Base-by-base conservation (phyloP, 495 filamentous ascomycete species). In the Xylaria longipes region DNA sequence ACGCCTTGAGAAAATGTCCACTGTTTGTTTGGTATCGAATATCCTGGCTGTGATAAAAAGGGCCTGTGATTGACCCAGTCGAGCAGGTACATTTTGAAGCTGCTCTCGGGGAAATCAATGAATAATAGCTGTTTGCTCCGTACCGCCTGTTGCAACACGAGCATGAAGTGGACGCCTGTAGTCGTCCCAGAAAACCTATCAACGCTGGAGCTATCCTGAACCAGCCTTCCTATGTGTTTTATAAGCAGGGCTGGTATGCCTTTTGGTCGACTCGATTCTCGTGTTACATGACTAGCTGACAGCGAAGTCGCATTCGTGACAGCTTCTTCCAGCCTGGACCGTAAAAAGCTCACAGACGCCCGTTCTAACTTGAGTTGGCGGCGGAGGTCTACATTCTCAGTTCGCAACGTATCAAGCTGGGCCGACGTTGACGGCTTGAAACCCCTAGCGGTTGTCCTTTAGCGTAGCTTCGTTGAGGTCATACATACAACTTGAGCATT, bases 181-280 rank as follows among this genome's bases (percentile, higher is more conserved):
- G 63, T 66, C 17, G 63, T 48, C 15, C 63, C 63, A 25, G 63
- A 41, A 41, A 41, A 66, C 12, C 35, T 41, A 5, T 46, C 48
- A 3, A 43, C 41, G 15, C 63, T 39, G 8, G 27, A 45, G 37
- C 29, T 73, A 74, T 48, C 72, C 64, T 46, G 50, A 25, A 56
- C 50, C 22, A 56, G 6, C 50, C 50, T 56, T 25, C 50, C 50
- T 22, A 56, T 56, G 9, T 56, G 50, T 56, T 56, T 56, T 27
- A 56, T 56, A 25, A 56, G 50, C n/a, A 56, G 50, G 25, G 50
- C 25, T 11, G 50, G 50, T 27, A 56, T 56, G 25, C 22, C 25
- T 12, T 56, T 27, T 27, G 50, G n/a, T 27, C 29, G 22, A 69
- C 76, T 52, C 75, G 80, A 39, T 0, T 56, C 25, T 9, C 3